Percentiles rank a stretch among this genome's conserved stretches.
Conservation (phyloP, 1,284 basidiomycete genomes). For the Pseudozyma pruni region DNA sequence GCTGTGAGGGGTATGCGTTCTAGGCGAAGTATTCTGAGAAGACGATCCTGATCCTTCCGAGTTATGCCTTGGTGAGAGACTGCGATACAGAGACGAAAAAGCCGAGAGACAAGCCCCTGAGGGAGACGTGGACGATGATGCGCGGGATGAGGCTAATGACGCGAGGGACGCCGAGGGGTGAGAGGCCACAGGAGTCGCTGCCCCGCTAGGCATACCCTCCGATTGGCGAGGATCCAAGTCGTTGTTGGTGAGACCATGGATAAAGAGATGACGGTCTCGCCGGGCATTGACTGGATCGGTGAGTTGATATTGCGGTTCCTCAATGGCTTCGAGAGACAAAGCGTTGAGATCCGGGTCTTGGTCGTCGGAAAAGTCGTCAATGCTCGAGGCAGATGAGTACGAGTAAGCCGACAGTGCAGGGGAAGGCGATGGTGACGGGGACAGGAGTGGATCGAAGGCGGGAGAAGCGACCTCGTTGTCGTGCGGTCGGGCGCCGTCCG, state of each 20-base stretch:
- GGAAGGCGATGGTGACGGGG: constrained; percentile 43
- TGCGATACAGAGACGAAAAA: constrained; percentile 26
- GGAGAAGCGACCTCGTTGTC: constrained; percentile 17
- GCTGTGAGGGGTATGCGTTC: not conserved
- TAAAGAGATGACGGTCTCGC: not conserved
- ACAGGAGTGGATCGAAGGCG: constrained; percentile 20
- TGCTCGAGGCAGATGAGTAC: constrained; percentile 38
- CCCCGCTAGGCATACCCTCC: constrained; percentile 26
- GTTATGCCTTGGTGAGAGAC: constrained; percentile 18
- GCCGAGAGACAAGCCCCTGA: constrained; percentile 15
- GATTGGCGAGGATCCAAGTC: constrained; percentile 33
- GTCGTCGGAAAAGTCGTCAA: constrained; percentile 40
- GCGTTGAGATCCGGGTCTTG: constrained; percentile 42
- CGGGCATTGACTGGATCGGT: not conserved
- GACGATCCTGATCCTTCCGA: constrained; percentile 5
- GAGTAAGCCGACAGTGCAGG: constrained; percentile 52
- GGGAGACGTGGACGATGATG: constrained; percentile 12
- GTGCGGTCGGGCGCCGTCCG: constrained; percentile 12
- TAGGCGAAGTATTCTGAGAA: constrained; percentile 2
- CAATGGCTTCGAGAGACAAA: constrained; percentile 48
- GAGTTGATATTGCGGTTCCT: constrained; percentile 43
- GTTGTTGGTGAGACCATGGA: constrained; percentile 3
- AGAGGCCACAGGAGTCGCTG: constrained; percentile 38
- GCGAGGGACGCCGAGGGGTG: constrained; percentile 26
- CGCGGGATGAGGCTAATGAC: constrained; percentile 7